Evolutionary conservation across 2,329 filamentous ascomycete species (phyloP).

Genomic region (Aspergillus novoparasiticus): DNA sequence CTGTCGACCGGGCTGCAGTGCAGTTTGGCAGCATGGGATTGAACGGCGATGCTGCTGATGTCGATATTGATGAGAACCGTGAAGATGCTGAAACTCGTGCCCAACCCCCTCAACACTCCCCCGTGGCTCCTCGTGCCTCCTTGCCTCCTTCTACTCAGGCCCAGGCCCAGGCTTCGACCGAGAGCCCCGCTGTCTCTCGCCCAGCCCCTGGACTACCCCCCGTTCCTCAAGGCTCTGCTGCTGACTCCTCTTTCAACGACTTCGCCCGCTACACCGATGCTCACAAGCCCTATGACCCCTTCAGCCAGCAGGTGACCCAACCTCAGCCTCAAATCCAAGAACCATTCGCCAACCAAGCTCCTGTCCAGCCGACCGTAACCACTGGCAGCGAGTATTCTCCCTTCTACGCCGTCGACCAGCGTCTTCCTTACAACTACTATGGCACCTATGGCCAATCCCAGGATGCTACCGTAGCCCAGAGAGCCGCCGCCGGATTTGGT

Average conservation of each 20-base stretch:
- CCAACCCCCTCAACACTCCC: constrained; percentile 91
- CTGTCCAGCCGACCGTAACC: constrained; percentile 60
- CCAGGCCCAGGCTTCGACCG: constrained; percentile 37
- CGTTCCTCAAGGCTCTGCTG: constrained; percentile 56
- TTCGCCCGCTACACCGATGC: constrained; percentile 58
- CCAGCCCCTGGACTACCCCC: constrained; percentile 65
- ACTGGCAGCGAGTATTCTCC: constrained; percentile 75
- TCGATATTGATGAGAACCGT: constrained; percentile 87
- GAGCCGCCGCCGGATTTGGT: constrained; percentile 76
- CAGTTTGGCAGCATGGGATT: constrained; percentile 96
- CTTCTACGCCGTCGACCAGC: constrained; percentile 80
- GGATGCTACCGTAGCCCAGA: constrained; percentile 71
- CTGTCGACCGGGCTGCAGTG: constrained; percentile 87
- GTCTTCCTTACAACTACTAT: constrained; percentile 77
- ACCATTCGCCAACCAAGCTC: constrained; percentile 56
- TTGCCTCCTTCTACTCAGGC: constrained; percentile 68
- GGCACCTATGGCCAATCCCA: constrained; percentile 68
- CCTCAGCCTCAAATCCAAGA: constrained; percentile 67
- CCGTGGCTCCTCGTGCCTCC: constrained; percentile 81
- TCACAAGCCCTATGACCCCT: constrained; percentile 87
- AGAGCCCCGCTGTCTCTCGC: constrained; percentile 54
- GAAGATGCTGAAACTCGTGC: constrained; percentile 94
- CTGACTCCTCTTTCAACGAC: constrained; percentile 52
- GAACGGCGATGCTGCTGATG: constrained; percentile 61
- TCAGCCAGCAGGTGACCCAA: constrained; percentile 70